Evolutionary conservation across 352 stramenopile genomes (phyloP), one percentile per base, ranked within the genome.

Genomic region (Globisporangium okanoganense): DNA sequence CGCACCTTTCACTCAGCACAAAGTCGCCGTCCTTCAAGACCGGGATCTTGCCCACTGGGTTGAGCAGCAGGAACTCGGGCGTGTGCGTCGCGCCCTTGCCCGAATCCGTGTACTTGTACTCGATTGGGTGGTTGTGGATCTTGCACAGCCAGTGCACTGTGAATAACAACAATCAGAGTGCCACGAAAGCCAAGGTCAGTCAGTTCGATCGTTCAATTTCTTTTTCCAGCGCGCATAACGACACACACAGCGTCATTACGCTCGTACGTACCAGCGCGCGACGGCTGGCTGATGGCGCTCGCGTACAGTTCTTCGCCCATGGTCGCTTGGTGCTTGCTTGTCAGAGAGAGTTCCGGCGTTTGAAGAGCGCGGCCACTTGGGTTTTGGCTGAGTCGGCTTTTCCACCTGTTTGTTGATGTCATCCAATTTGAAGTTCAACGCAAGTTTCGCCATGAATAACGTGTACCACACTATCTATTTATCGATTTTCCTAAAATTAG

Each of bases 101-200:
- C 24, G 71, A 43, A 51, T 92, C 61, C 38, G 78, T 82, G 55
- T 73, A 73, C 54, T 85, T 79, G 78, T 78, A 85, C 44, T 77
- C 62, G 61, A 88, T 73, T 41, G 67, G 68, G 65, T 87, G 66
- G 64, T 92, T 62, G 61, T 92, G 78, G 44, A 84, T 40, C 74
- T 87, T 83, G 70, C 79, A 89, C 22, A 91, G 72, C 82, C 82
- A 91, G 56, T 70, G 56, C 12, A 89, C 82, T 91, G 25, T 51
- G 51, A 33, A 22, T 53, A 33, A 33, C 6, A 33, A 27, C 16
- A 40, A 22, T 56, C 13, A 44, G 16, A 49, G 9, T 55, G 61
- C 22, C 45, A 12, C n/a, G 8, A 2, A 33, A 6, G 29, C 29
- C 3, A 33, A 33, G 29, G 3, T 20, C 27, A 33, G 16, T 53